phyloP scores from a whole-genome alignment of 2,329 filamentous ascomycete species.

The Curvularia sp. region DNA sequence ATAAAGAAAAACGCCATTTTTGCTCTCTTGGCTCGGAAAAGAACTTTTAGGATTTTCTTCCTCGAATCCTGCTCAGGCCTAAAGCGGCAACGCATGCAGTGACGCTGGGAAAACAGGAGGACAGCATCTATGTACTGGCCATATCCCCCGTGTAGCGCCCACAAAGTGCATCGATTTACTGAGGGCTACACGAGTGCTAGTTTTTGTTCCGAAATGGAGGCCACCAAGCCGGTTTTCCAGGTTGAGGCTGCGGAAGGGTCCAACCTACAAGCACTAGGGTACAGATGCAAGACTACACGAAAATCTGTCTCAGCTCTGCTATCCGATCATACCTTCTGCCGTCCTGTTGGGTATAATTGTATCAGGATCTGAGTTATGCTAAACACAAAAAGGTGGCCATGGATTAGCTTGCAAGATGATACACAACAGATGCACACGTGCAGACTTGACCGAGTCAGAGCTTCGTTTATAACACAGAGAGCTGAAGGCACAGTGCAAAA shows the following conservation, averaged over 20 bases:
- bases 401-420: neutral
- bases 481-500: neutral
- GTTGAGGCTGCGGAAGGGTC: neutral
- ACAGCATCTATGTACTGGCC: neutral
- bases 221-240: too few species aligned
- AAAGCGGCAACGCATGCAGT: neutral
- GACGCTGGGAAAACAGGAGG: neutral
- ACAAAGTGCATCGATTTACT: neutral
- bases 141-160: neutral
- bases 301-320: neutral
- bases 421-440: neutral
- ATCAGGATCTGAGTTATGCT: neutral
- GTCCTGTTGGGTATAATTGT: neutral
- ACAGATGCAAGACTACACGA: neutral
- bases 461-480: neutral
- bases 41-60: neutral
- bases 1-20: neutral
- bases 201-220: neutral
- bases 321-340: neutral
- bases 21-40: fast-evolving
- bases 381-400: neutral
- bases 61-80: neutral
- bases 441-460: neutral
- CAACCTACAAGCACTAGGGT: neutral
- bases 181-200: too few species aligned